Percentiles rank a stretch among this genome's conserved stretches.
Evolutionary conservation across 192 early-diverging fungal species (phyloP).

Genomic region (Rhizoclosmatium globosum): DNA sequence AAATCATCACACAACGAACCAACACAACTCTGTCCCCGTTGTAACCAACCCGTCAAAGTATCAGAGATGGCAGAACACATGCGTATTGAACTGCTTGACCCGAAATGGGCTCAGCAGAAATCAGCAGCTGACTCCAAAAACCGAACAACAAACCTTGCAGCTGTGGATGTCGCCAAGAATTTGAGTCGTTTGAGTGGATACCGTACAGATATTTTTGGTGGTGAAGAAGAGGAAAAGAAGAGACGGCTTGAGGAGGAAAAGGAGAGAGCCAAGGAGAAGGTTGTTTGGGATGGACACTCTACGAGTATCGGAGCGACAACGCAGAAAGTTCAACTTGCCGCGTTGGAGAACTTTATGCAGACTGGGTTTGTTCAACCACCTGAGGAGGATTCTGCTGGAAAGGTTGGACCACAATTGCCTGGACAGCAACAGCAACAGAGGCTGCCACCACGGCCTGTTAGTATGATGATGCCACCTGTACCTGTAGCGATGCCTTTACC

Average conservation of each 20-base stretch:
- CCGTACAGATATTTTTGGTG: conserved; percentile 79
- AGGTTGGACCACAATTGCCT: conserved; percentile 45
- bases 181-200: conserved; percentile 79
- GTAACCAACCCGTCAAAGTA: conserved; percentile 79
- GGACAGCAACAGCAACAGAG: conserved; percentile 11
- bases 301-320: conserved; percentile 75
- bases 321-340: conserved; percentile 71
- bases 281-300: conserved; percentile 92
- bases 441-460: conserved; percentile 3
- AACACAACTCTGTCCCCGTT: conserved; percentile 85
- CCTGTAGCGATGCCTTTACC: conserved; percentile 3
- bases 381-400: neutral
- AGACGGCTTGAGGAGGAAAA: conserved; percentile 50
- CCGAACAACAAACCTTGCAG: conserved; percentile 68
- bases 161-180: conserved; percentile 71
- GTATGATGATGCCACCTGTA: neutral
- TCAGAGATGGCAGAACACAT: conserved; percentile 95
- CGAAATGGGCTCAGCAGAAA: conserved; percentile 90
- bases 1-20: conserved; percentile 8
- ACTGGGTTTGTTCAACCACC: conserved; percentile 10
- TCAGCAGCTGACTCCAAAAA: conserved; percentile 77
- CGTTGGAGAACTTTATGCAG: conserved; percentile 58
- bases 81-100: conserved; percentile 94
- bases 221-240: conserved; percentile 59
- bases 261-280: conserved; percentile 63